Conservation (phyloP, 768 basidiomycete species). For the Hygrophoropsis aurantiaca region DNA sequence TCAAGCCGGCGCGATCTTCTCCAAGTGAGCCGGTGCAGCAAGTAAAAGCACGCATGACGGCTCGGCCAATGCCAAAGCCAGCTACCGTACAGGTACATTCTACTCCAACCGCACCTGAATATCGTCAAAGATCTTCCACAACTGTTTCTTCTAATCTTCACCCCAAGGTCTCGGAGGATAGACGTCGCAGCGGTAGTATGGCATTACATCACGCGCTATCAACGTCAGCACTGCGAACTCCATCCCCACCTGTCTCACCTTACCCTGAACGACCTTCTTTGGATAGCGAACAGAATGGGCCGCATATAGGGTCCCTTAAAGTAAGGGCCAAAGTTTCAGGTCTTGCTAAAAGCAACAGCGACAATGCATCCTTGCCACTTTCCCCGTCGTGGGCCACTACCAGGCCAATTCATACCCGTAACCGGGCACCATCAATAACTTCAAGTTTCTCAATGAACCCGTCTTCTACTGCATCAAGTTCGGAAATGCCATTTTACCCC, state of each 20-base stretch:
- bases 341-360: constrained; percentile 35
- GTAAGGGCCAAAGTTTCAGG: constrained; percentile 66
- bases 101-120: constrained; percentile 15
- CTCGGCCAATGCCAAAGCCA: constrained; percentile 30
- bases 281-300: constrained; percentile 8
- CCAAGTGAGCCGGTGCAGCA: constrained; percentile 22
- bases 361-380: constrained; percentile 37
- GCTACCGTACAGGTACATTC: constrained; percentile 7
- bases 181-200: constrained; percentile 30
- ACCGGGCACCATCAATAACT: constrained; percentile 30
- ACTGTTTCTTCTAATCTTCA: constrained; percentile 20
- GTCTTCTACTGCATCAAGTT: constrained; percentile 20
- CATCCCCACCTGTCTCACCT: constrained; percentile 11
- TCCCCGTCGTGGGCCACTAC: constrained; percentile 31
- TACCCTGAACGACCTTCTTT: constrained; percentile 11
- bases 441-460: constrained; percentile 24
- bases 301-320: constrained; percentile 28
- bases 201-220: constrained; percentile 25
- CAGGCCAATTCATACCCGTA: constrained; percentile 25
- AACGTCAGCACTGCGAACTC: constrained; percentile 17
- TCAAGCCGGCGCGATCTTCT: constrained; percentile 34
- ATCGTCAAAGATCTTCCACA: constrained; percentile 32
- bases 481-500: constrained; percentile 41
- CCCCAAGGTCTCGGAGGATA: constrained; percentile 30
- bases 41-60: constrained; percentile 22